A percentile compares a stretch with the other conserved stretches of the same genome.
Conservation (phyloP, 1,284 basidiomycete species). For the Lignosus rhinocerotis region DNA sequence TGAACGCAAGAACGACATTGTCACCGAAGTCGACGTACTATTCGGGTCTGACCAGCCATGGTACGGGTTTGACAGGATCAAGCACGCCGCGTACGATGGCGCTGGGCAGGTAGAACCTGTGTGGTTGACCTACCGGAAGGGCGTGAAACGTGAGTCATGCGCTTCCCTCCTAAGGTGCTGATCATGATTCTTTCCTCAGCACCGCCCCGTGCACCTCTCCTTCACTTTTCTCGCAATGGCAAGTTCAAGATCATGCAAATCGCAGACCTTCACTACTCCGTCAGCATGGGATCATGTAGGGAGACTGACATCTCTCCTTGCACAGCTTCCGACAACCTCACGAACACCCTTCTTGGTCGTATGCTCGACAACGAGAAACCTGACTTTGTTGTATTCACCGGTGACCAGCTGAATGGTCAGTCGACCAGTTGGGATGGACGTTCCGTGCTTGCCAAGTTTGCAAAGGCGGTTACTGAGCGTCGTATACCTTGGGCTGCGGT, state of each 20-base stretch:
- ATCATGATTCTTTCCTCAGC: slow-evolving; percentile 37
- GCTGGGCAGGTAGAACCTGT: slow-evolving; percentile 43
- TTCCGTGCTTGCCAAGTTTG: slow-evolving; percentile 87
- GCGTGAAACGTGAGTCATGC: slow-evolving; percentile 59
- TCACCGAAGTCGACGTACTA: slow-evolving; percentile 87
- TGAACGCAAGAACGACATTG: slow-evolving; percentile 58
- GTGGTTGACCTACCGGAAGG: slow-evolving; percentile 60
- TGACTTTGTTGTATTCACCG: slow-evolving; percentile 86
- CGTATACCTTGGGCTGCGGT: slow-evolving; percentile 88
- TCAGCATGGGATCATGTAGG: slow-evolving; percentile 69
- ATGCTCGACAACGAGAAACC: slow-evolving; percentile 85
- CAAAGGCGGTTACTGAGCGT: slow-evolving; percentile 72
- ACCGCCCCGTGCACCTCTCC: slow-evolving; percentile 67
- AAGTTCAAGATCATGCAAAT: slow-evolving; percentile 89
- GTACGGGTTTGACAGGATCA: slow-evolving; percentile 80
- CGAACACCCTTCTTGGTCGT: slow-evolving; percentile 64
- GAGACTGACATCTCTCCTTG: slow-evolving; percentile 64
- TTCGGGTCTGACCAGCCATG: slow-evolving; percentile 81
- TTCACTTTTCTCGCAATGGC: slow-evolving; percentile 81
- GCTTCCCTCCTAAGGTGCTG: neutral
- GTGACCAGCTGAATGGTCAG: slow-evolving; percentile 88
- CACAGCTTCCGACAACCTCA: slow-evolving; percentile 70
- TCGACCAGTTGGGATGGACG: slow-evolving; percentile 85
- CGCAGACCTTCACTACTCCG: slow-evolving; percentile 88
- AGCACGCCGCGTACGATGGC: slow-evolving; percentile 47